These are phyloP conservation scores for Parietaria judaica DNA, from an alignment of 306 rosid species.

Conservation along the genomic window DNA sequence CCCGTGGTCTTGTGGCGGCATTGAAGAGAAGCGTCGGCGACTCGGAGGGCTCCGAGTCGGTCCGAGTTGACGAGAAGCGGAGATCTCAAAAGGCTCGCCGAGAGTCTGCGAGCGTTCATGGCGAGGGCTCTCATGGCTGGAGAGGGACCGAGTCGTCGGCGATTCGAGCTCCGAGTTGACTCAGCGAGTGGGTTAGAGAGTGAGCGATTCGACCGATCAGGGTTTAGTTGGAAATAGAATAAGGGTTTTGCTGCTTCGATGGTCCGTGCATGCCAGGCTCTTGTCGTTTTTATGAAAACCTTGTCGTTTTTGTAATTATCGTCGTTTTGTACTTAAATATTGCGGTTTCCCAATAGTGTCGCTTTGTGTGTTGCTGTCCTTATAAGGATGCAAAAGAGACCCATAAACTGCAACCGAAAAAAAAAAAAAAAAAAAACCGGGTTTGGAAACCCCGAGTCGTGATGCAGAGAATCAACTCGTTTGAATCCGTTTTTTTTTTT, in stretches of 20 bases:
- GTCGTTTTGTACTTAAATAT: not conserved
- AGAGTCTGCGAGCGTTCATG: slow-evolving; percentile 45
- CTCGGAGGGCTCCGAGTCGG: slow-evolving; percentile 27
- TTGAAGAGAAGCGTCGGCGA: slow-evolving; percentile 24
- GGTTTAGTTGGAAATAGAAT: slow-evolving; percentile 30
- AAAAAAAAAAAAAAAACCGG: too few species aligned
- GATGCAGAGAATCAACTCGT: too few species aligned
- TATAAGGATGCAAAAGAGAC: too few species aligned
- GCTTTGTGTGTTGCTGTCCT: not conserved
- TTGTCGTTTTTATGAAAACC: not conserved
- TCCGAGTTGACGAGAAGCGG: slow-evolving; percentile 24
- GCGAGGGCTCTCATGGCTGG: slow-evolving; percentile 55
- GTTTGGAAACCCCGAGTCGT: too few species aligned
- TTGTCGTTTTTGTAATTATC: not conserved
- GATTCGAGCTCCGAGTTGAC: slow-evolving; percentile 22
- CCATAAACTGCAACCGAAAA: too few species aligned
- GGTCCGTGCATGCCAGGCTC: slow-evolving; percentile 2
- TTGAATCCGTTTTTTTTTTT: too few species aligned
- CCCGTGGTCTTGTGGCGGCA: slow-evolving; percentile 23
- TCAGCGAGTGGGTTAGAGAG: slow-evolving; percentile 24
- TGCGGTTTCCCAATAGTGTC: not conserved
- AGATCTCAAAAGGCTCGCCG: slow-evolving; percentile 37
- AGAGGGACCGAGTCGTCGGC: slow-evolving; percentile 5
- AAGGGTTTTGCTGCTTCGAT: slow-evolving; percentile 8
- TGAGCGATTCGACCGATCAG: slow-evolving; percentile 19